These are phyloP conservation scores for Sporothrix protearum DNA, from an alignment of 2,329 filamentous ascomycete species.

Conservation along the genomic window DNA sequence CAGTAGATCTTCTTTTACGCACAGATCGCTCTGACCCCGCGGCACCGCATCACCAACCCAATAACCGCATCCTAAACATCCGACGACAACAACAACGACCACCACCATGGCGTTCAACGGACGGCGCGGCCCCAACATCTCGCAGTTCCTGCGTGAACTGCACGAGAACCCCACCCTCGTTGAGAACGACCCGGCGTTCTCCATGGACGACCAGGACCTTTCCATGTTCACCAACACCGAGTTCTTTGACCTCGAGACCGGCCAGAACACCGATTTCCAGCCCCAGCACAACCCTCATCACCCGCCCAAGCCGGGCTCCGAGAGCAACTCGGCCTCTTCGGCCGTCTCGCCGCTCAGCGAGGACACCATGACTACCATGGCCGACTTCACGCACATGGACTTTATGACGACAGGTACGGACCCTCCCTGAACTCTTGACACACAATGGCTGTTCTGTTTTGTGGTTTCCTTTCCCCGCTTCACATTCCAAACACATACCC, in stretches of 20 bases:
- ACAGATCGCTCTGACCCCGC: background rate
- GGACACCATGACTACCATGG: constrained; percentile 42
- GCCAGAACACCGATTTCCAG: constrained; percentile 57
- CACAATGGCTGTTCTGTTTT: constrained; percentile 17
- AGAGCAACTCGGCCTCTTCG: constrained; percentile 30
- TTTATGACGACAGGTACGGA: constrained; percentile 50
- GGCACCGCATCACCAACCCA: background rate
- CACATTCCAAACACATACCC: background rate
- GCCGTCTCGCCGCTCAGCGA: constrained; percentile 32
- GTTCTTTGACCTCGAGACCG: constrained; percentile 74
- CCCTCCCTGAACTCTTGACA: constrained; percentile 3
- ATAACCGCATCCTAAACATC: background rate
- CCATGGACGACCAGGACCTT: constrained; percentile 62
- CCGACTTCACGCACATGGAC: constrained; percentile 48
- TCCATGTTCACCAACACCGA: constrained; percentile 78
- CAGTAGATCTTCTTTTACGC: background rate
- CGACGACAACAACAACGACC: background rate
- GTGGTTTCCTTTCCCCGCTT: background rate
- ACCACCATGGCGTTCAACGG: constrained; percentile 60
- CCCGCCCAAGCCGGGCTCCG: constrained; percentile 43
- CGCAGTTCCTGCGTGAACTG: constrained; percentile 81
- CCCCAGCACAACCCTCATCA: constrained; percentile 46
- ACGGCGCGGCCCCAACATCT: constrained; percentile 80
- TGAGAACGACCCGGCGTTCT: constrained; percentile 55
- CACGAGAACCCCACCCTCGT: constrained; percentile 60